These are phyloP conservation scores for Claviceps sp. DNA, from an alignment of 2,329 filamentous ascomycete genomes.

Conservation along the genomic window DNA sequence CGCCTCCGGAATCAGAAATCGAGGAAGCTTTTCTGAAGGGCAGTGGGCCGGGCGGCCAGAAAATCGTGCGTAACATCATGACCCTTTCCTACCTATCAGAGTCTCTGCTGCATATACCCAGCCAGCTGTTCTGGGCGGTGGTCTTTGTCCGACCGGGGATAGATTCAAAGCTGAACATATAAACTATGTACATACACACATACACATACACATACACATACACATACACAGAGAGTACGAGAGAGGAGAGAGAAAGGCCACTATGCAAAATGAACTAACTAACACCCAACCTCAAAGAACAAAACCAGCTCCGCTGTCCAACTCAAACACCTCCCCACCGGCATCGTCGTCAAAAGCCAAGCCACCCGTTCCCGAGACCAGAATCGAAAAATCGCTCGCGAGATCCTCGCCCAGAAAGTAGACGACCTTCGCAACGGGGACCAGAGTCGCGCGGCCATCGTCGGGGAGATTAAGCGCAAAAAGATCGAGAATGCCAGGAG, in stretches of 20 bases:
- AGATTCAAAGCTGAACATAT: too few species aligned
- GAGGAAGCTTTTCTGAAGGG: slow-evolving; percentile 81
- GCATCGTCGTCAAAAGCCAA: slow-evolving; percentile 88
- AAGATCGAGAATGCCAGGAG: slow-evolving; percentile 66
- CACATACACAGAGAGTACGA: background rate
- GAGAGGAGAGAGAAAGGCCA: background rate
- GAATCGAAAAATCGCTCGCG: slow-evolving; percentile 75
- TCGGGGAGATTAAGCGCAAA: slow-evolving; percentile 48
- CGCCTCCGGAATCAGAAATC: slow-evolving; percentile 65
- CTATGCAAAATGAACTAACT: background rate
- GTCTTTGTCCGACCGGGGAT: too few species aligned
- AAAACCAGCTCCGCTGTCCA: slow-evolving; percentile 96
- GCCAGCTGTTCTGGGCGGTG: too few species aligned
- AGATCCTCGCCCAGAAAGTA: slow-evolving; percentile 58
- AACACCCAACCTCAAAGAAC: slow-evolving; percentile 40
- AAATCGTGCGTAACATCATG: slow-evolving; percentile 51
- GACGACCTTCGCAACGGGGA: slow-evolving; percentile 64
- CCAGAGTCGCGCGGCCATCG: slow-evolving; percentile 50
- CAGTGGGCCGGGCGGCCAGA: slow-evolving; percentile 85
- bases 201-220: too few species aligned
- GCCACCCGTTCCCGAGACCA: slow-evolving; percentile 75
- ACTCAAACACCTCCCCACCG: slow-evolving; percentile 77
- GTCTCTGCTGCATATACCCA: too few species aligned
- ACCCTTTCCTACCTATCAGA: too few species aligned
- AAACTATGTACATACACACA: too few species aligned